A percentile compares a stretch with the other conserved stretches of the same genome.
These are phyloP conservation scores for Madurella fahalii DNA, from an alignment of 2,329 filamentous ascomycete genomes.

Conservation along the genomic window DNA sequence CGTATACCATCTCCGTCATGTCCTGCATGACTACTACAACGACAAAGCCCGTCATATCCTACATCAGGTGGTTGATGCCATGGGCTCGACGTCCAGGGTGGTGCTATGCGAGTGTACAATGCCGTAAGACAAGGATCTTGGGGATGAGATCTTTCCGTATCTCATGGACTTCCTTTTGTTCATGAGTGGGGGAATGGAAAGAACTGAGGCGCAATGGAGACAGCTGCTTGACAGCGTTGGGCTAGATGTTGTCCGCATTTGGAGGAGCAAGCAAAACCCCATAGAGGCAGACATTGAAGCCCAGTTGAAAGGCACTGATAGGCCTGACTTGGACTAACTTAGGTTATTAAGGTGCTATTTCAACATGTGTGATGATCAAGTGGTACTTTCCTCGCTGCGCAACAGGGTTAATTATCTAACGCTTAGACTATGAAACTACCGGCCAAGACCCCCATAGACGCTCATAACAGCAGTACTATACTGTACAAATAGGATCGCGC, in stretches of 20 bases:
- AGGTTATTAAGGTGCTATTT: too few relatives aligned
- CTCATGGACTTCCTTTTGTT: neutral
- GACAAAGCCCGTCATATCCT: neutral
- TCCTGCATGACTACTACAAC: conserved; percentile 4
- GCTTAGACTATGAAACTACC: too few relatives aligned
- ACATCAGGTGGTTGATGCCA: neutral
- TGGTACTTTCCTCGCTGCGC: too few relatives aligned
- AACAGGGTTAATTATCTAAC: too few relatives aligned
- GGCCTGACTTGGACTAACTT: too few relatives aligned
- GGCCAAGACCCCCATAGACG: too few relatives aligned
- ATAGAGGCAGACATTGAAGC: neutral
- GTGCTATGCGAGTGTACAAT: neutral
- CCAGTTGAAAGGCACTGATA: neutral
- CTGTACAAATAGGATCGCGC: neutral
- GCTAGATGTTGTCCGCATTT: neutral
- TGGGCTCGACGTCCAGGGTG: neutral
- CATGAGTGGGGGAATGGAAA: neutral
- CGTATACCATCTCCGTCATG: neutral
- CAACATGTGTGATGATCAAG: too few relatives aligned
- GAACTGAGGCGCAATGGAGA: neutral
- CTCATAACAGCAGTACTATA: neutral
- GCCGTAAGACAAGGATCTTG: neutral
- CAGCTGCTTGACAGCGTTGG: neutral
- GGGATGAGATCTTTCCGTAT: conserved; percentile 1
- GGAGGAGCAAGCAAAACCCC: neutral